Percentiles rank a stretch among this genome's conserved stretches.
Conservation (phyloP, 768 basidiomycete species). For the Phaeotremella skinneri region DNA sequence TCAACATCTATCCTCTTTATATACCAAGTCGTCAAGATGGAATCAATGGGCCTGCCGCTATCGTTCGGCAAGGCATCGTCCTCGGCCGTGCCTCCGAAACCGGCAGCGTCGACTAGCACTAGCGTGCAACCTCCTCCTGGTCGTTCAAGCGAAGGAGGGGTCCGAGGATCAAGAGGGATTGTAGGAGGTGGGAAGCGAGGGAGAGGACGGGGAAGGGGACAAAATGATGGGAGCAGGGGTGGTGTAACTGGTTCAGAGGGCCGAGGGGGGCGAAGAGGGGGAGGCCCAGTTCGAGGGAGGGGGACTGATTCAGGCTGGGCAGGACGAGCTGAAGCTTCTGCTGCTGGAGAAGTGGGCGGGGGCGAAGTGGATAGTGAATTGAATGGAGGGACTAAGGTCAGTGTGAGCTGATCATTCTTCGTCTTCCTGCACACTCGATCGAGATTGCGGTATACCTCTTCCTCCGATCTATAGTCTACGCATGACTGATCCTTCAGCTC, state of each 20-base stretch:
- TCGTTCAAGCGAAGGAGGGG: conserved; percentile 8
- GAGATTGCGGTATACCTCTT: too few species aligned
- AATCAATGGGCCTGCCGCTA: conserved; percentile 5
- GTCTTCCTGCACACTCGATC: too few species aligned
- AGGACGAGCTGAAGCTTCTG: conserved; percentile 11
- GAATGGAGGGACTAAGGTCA: conserved; percentile 14
- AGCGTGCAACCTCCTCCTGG: background rate
- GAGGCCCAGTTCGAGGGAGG: conserved; percentile 7
- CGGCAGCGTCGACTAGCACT: conserved; percentile 8
- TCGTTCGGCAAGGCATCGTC: conserved; percentile 8
- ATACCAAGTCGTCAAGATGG: conserved; percentile 3
- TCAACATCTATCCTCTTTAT: background rate
- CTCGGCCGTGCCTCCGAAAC: conserved; percentile 10
- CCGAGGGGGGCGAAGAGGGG: conserved; percentile 2
- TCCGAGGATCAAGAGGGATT: conserved; percentile 11
- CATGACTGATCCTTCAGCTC: background rate
- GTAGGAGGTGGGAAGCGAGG: conserved; percentile 17
- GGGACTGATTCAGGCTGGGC: conserved; percentile 1
- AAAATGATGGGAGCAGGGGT: background rate
- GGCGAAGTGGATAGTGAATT: background rate
- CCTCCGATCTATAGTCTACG: too few species aligned
- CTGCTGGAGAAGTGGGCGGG: background rate
- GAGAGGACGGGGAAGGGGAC: conserved; percentile 16
- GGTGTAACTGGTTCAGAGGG: background rate
- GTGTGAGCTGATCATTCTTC: too few species aligned